phyloP scores from a whole-genome alignment of 345 rosid species.

The Xanthoceras sorbifolium region DNA sequence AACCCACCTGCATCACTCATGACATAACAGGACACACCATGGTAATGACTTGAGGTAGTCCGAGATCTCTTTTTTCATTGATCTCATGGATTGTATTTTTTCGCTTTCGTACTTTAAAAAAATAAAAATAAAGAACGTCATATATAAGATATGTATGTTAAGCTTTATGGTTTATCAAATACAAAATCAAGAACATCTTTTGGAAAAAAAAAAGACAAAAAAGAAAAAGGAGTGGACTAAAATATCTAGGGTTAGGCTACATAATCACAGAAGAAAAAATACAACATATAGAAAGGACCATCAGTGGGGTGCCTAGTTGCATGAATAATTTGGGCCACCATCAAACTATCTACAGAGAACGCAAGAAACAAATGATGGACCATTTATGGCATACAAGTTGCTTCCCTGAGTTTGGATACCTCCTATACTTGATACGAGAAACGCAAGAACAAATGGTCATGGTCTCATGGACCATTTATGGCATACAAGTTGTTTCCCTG shows the following conservation, averaged over 20 bases:
- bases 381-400: not conserved
- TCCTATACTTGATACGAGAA: too few relatives aligned
- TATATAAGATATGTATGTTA: too few relatives aligned
- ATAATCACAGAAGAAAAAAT: not conserved
- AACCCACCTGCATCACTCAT: not conserved
- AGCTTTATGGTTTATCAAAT: too few relatives aligned
- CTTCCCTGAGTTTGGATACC: not conserved
- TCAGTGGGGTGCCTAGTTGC: not conserved
- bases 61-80: too few relatives aligned
- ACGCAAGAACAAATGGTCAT: not conserved
- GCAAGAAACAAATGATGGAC: not conserved
- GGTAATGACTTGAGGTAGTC: too few relatives aligned
- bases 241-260: not conserved
- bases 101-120: too few relatives aligned
- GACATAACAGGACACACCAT: not conserved
- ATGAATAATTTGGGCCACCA: constrained; percentile 5
- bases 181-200: too few relatives aligned
- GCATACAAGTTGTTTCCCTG: not conserved
- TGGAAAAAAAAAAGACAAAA: not conserved
- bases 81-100: too few relatives aligned
- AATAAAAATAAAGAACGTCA: too few relatives aligned
- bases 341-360: not conserved
- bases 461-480: not conserved
- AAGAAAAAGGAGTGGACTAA: not conserved
- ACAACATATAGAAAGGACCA: not conserved